Conservation (phyloP, 257 asterid genomes). For the Pogostemon cablin region DNA sequence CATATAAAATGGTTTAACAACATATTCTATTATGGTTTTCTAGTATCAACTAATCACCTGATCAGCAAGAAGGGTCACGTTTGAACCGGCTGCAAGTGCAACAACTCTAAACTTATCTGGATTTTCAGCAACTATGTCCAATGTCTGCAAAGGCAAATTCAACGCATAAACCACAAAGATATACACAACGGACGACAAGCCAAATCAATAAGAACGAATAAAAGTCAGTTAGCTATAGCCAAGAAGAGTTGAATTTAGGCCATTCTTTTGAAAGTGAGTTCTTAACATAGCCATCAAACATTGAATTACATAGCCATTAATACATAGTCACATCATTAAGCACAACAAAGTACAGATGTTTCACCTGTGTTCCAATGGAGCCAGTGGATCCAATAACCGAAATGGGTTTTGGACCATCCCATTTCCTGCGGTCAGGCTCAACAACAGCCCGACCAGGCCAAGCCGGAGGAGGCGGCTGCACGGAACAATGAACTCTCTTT, state of each 20-base stretch:
- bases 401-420: constrained; percentile 98
- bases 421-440: constrained; percentile 62
- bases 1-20: neutral
- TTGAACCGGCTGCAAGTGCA: constrained; percentile 99
- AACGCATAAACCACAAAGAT: constrained; percentile 25
- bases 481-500: constrained; percentile 69
- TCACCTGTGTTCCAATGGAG: constrained; percentile 98
- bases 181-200: neutral
- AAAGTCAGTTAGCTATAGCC: neutral
- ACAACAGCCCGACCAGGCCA: constrained; percentile 92
- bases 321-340: constrained; percentile 9
- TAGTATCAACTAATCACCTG: constrained; percentile 56
- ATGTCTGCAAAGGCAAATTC: constrained; percentile 56
- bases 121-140: constrained; percentile 96
- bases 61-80: constrained; percentile 95
- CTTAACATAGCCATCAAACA: constrained; percentile 8
- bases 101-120: constrained; percentile 85
- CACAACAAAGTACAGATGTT: neutral
- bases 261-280: neutral
- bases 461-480: constrained; percentile 80
- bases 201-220: constrained; percentile 6
- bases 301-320: constrained; percentile 4
- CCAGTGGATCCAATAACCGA: constrained; percentile 97
- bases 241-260: neutral
- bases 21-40: neutral